Conservation (phyloP, 140 eudicot species). For the Cichorium intybus region DNA sequence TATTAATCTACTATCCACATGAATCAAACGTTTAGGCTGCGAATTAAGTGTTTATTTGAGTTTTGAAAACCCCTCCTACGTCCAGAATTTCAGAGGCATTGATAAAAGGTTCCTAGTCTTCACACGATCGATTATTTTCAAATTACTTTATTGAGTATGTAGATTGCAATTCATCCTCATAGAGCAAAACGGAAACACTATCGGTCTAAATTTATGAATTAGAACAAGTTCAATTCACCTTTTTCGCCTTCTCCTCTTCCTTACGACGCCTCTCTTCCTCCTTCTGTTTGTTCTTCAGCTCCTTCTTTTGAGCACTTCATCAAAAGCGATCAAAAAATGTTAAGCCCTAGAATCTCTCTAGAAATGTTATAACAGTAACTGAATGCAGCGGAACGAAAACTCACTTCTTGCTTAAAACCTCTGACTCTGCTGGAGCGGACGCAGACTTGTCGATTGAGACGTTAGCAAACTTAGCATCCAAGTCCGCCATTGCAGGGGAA, state of each 20-base stretch:
- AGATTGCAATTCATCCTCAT: neutral
- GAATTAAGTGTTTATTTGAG: neutral
- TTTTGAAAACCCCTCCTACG: neutral
- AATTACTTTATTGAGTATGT: neutral
- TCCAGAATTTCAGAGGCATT: neutral
- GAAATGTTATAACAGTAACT: neutral
- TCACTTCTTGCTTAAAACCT: constrained; percentile 34
- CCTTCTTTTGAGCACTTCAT: constrained; percentile 46
- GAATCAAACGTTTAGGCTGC: neutral
- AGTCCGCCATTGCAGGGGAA: constrained; percentile 35
- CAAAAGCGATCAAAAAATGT: neutral
- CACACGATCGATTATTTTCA: neutral
- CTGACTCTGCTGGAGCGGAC: constrained; percentile 25
- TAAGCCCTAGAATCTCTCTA: neutral
- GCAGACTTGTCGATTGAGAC: constrained; percentile 13
- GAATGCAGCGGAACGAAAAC: neutral
- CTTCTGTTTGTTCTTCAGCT: constrained; percentile 42
- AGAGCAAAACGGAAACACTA: neutral
- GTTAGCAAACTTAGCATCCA: constrained; percentile 15
- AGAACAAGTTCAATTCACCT: constrained; percentile 17
- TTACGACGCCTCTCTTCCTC: constrained; percentile 46
- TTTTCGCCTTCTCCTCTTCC: constrained; percentile 47
- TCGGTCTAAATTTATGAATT: neutral
- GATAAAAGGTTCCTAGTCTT: neutral
- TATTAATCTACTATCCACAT: neutral